Percentiles rank a stretch among this genome's conserved stretches.
These are phyloP conservation scores for Globisporangium carolinianum DNA, from an alignment of 352 stramenopile species.

Conservation along the genomic window DNA sequence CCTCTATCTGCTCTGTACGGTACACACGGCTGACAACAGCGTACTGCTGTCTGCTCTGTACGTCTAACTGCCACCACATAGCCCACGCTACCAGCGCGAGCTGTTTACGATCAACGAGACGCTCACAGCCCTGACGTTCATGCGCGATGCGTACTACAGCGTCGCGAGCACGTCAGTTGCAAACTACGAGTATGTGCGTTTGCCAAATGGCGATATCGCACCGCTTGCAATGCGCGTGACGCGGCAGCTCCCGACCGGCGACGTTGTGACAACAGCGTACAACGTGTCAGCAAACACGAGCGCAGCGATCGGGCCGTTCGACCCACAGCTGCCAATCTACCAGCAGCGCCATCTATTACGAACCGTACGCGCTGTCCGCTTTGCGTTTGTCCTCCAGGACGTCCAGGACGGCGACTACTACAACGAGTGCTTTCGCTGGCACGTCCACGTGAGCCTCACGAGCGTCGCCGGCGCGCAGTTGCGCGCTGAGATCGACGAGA, in stretches of 20 bases:
- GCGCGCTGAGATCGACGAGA: slow-evolving; percentile 50
- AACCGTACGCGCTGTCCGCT: slow-evolving; percentile 32
- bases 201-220: slow-evolving; percentile 17
- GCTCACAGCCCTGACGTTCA: slow-evolving; percentile 44
- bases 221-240: slow-evolving; percentile 34
- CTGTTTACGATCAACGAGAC: slow-evolving; percentile 77
- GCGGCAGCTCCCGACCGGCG: slow-evolving; percentile 23
- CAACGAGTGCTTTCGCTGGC: slow-evolving; percentile 82
- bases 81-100: slow-evolving; percentile 52
- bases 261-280: slow-evolving; percentile 32
- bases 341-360: slow-evolving; percentile 43
- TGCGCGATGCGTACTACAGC: slow-evolving; percentile 76
- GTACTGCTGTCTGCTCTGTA: background rate
- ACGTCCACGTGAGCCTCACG: slow-evolving; percentile 45
- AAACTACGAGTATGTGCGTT: slow-evolving; percentile 71
- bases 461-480: slow-evolving; percentile 43
- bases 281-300: slow-evolving; percentile 25
- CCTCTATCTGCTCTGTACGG: background rate
- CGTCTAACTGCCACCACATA: slow-evolving; percentile 4
- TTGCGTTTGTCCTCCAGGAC: slow-evolving; percentile 60
- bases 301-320: slow-evolving; percentile 51
- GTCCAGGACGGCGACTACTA: slow-evolving; percentile 73
- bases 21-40: background rate
- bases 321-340: slow-evolving; percentile 20
- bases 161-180: slow-evolving; percentile 58